Percentiles rank a stretch among this genome's conserved stretches.
Conservation (phyloP, 2,329 filamentous ascomycete species). For the Talaromyces piceae region DNA sequence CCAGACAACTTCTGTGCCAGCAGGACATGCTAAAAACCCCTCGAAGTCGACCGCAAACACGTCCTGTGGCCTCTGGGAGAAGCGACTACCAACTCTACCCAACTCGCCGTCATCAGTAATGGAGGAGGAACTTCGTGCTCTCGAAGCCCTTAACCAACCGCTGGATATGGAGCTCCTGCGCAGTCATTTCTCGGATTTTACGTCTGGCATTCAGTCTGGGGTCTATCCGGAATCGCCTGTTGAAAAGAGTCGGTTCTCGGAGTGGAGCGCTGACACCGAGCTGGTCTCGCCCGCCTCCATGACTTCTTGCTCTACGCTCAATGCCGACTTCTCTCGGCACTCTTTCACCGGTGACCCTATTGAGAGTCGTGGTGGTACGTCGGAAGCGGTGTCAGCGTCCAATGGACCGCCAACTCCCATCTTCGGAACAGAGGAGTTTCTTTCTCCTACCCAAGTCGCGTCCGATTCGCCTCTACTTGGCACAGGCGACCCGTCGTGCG, state of each 20-base stretch:
- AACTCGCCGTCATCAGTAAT: slow-evolving; percentile 41
- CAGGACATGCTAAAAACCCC: slow-evolving; percentile 8
- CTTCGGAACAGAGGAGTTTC: slow-evolving; percentile 24
- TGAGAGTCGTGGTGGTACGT: neutral
- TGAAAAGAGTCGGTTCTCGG: slow-evolving; percentile 32
- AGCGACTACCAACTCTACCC: slow-evolving; percentile 39
- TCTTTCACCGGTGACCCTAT: neutral
- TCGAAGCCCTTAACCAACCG: slow-evolving; percentile 25
- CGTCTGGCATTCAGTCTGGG: slow-evolving; percentile 24
- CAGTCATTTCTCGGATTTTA: slow-evolving; percentile 39
- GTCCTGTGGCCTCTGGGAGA: slow-evolving; percentile 24
- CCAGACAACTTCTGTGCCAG: slow-evolving; percentile 18
- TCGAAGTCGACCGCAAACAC: slow-evolving; percentile 20
- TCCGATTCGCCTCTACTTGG: slow-evolving; percentile 7
- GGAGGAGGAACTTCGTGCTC: slow-evolving; percentile 31
- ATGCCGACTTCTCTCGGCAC: slow-evolving; percentile 10
- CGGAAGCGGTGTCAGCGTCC: slow-evolving; percentile 15
- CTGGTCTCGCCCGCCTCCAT: slow-evolving; percentile 29
- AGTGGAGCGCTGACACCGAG: slow-evolving; percentile 35
- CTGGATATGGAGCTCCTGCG: slow-evolving; percentile 26
- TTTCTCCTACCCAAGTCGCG: slow-evolving; percentile 15
- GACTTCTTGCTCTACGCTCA: slow-evolving; percentile 28
- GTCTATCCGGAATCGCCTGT: slow-evolving; percentile 19
- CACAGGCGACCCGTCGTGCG: slow-evolving; percentile 12
- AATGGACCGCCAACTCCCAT: slow-evolving; percentile 32